These are phyloP conservation scores for Ajuga chamaepitys DNA, from an alignment of 257 asterid genomes.

Conservation along the genomic window DNA sequence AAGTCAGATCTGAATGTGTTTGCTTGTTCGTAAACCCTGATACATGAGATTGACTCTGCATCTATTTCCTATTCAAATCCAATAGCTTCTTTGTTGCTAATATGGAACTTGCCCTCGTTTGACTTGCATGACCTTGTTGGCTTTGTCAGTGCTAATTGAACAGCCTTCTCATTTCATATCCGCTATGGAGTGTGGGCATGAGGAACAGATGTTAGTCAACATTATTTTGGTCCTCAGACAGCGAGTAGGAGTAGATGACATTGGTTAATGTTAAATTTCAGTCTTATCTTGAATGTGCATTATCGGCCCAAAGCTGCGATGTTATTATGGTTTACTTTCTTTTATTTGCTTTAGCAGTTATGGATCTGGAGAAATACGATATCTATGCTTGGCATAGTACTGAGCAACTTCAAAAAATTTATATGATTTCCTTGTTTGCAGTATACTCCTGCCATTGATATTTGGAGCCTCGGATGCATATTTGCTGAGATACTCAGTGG, in stretches of 20 bases:
- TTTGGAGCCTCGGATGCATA: slow-evolving; percentile 97
- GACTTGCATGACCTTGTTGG: too few species aligned
- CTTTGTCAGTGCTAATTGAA: too few species aligned
- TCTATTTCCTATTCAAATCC: too few species aligned
- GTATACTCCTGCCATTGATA: slow-evolving; percentile 96
- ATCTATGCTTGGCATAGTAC: background rate
- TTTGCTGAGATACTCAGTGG: slow-evolving; percentile 88
- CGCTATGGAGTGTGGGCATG: too few species aligned
- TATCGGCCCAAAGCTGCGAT: background rate
- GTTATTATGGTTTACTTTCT: background rate
- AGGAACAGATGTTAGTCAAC: too few species aligned
- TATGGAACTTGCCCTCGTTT: background rate
- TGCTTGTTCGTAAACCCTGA: too few species aligned
- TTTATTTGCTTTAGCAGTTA: background rate
- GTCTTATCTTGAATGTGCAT: background rate
- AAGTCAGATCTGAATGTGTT: too few species aligned
- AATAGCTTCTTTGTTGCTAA: background rate
- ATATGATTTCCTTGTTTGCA: slow-evolving; percentile 39
- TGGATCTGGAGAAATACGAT: background rate
- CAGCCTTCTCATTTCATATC: too few species aligned
- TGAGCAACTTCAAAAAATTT: background rate
- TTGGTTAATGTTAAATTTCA: background rate
- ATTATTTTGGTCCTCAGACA: too few species aligned
- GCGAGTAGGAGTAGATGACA: too few species aligned
- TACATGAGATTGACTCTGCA: too few species aligned